These are phyloP conservation scores for Gaeumannomyces sp. DNA, from an alignment of 2,329 filamentous ascomycete genomes.

Conservation along the genomic window DNA sequence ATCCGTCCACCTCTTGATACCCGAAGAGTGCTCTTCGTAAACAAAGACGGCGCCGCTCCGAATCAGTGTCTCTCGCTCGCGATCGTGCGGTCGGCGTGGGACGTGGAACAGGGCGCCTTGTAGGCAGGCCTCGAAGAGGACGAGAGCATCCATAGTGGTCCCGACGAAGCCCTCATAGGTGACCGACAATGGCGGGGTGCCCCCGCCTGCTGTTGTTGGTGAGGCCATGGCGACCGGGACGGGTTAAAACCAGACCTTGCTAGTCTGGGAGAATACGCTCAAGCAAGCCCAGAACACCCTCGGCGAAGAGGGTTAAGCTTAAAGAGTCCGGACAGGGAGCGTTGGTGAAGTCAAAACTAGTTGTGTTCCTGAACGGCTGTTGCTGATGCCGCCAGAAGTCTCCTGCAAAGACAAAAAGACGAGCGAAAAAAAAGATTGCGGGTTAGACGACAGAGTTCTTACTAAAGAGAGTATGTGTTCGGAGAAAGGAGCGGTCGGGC, in stretches of 20 bases:
- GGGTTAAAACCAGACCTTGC: background rate
- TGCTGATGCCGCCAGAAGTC: background rate
- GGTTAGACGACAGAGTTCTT: slow-evolving; percentile 1
- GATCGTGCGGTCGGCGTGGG: slow-evolving; percentile 76
- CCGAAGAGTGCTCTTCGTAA: slow-evolving; percentile 84
- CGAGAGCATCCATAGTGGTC: slow-evolving; percentile 68
- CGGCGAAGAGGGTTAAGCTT: background rate
- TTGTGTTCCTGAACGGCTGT: background rate
- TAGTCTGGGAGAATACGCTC: background rate
- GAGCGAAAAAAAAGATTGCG: background rate
- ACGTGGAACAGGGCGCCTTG: slow-evolving; percentile 67
- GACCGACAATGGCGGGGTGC: slow-evolving; percentile 1
- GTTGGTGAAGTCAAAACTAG: slow-evolving; percentile 1
- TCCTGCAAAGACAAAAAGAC: background rate
- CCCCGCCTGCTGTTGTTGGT: background rate
- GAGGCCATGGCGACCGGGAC: background rate
- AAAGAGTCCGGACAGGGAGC: background rate
- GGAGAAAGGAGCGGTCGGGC: background rate
- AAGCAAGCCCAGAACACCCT: background rate
- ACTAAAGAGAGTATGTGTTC: background rate
- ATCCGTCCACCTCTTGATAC: slow-evolving; percentile 93
- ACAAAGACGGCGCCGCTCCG: slow-evolving; percentile 83
- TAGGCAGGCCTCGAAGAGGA: slow-evolving; percentile 75
- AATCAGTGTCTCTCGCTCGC: slow-evolving; percentile 71
- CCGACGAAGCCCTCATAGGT: slow-evolving; percentile 47